These are phyloP conservation scores for Phytophthora hybrid DNA, from an alignment of 352 stramenopile species.

Conservation along the genomic window DNA sequence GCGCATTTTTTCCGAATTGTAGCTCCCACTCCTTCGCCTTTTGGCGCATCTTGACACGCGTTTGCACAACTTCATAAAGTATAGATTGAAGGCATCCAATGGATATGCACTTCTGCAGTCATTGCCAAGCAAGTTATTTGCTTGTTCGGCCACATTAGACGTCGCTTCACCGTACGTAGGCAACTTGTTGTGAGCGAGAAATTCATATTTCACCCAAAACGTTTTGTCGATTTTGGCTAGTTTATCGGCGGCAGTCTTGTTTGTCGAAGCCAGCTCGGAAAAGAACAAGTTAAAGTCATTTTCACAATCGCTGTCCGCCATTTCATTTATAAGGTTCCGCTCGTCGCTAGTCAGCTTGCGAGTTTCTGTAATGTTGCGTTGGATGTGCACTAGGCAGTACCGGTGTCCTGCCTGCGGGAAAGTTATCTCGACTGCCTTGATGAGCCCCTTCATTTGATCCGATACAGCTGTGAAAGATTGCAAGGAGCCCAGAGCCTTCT, in stretches of 20 bases:
- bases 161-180: not conserved
- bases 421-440: too few species aligned
- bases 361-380: too few species aligned
- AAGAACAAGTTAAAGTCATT: too few species aligned
- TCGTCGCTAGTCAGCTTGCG: too few species aligned
- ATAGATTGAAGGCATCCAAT: not conserved
- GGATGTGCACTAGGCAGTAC: too few species aligned
- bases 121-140: not conserved
- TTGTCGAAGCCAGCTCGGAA: not conserved
- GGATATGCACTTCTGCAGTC: not conserved
- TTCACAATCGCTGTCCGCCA: too few species aligned
- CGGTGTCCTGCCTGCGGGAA: too few species aligned
- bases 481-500: too few species aligned
- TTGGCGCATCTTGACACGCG: not conserved
- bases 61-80: not conserved
- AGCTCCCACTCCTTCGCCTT: not conserved
- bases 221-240: not conserved
- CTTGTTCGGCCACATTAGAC: not conserved
- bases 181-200: not conserved
- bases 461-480: too few species aligned
- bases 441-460: too few species aligned
- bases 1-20: not conserved
- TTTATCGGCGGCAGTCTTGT: not conserved
- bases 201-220: not conserved
- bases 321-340: too few species aligned